Evolutionary conservation across 192 early-diverging fungal genomes (phyloP).

Genomic region (Oehlia diaphana): DNA sequence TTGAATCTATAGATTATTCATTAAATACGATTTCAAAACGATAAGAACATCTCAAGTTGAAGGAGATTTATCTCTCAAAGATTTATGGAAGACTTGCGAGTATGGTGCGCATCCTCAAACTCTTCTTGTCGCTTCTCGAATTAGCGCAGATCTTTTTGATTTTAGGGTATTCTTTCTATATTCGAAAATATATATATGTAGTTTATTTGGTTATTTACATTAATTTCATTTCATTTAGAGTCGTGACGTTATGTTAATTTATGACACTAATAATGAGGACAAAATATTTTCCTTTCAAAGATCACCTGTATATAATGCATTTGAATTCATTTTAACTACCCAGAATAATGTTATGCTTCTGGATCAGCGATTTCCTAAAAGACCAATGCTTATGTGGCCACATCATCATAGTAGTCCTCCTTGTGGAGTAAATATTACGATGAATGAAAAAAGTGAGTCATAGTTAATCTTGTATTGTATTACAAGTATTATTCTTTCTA

Average conservation of each 20-base stretch:
- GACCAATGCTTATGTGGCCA: slow-evolving; percentile 10
- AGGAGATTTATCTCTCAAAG: background rate
- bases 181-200: background rate
- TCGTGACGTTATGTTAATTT: background rate
- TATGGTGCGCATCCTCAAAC: slow-evolving; percentile 27
- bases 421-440: slow-evolving; percentile 2
- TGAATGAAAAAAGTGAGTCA: slow-evolving; percentile 3
- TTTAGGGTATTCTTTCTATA: slow-evolving; percentile 19
- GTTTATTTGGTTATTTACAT: background rate
- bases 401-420: slow-evolving; percentile 1
- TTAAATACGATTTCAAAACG: background rate
- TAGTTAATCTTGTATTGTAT: no score
- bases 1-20: background rate
- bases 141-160: slow-evolving; percentile 9
- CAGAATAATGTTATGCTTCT: slow-evolving; percentile 3
- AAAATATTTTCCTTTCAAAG: slow-evolving; percentile 27
- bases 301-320: background rate
- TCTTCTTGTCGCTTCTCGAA: slow-evolving; percentile 15
- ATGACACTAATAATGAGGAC: background rate
- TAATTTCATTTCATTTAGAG: background rate
- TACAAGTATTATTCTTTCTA: background rate
- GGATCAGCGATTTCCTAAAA: slow-evolving; percentile 31
- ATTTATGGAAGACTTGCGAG: slow-evolving; percentile 10
- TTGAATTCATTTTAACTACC: slow-evolving; percentile 12
- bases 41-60: background rate